Base-by-base conservation (phyloP, 2,329 filamentous ascomycete genomes). In the Hymenotorrendiella dingleyae region DNA sequence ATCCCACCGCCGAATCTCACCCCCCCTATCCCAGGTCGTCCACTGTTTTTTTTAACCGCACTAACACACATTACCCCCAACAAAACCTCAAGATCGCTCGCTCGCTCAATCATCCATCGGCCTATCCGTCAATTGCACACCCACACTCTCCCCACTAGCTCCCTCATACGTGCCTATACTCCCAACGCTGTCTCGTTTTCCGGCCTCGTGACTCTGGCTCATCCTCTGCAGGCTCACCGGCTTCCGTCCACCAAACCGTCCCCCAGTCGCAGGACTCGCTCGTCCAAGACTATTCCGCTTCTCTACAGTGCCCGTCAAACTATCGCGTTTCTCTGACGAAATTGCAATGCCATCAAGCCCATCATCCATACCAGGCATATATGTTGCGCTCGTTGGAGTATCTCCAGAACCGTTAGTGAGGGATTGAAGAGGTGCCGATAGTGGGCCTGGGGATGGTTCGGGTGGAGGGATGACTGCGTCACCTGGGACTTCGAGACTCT, bases 401-500 rank as follows among this genome's bases (percentile, higher is more conserved):
- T 52, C 33, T 50, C 38, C 14, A 14, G 42, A 30, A 7, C 42
- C 35, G 27, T 46, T 46, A 4, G 44, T 46, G 24, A 46, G n/a
- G n/a, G 21, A 28, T 11, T 39, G 36, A 10, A 46, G 36, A 22
- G 42, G 28, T 16, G 33, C 32, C 16, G 54, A 47, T 29, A 12
- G 10, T 20, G 24, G 26, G 20, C 48, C 52, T 20, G 53, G 54
- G 0, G 39, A 35, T 28, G 52, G 36, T 35, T 57, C 53, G 10
- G 39, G 19, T 6, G 50, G 42, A 7, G 52, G 38, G 22, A 53
- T 47, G 24, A 47, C 46, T 22, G 42, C 39, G 30, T 52, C 52
- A 14, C 55, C 53, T 41, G 90, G 90, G 3, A 96, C 89, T 56
- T 94, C 88, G 2, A 96, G 75, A 58, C 86, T 93, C 35, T 80